A percentile compares a stretch with the other conserved stretches of the same genome.
Conservation (phyloP, 345 rosid species). For the Pistacia integerrima region DNA sequence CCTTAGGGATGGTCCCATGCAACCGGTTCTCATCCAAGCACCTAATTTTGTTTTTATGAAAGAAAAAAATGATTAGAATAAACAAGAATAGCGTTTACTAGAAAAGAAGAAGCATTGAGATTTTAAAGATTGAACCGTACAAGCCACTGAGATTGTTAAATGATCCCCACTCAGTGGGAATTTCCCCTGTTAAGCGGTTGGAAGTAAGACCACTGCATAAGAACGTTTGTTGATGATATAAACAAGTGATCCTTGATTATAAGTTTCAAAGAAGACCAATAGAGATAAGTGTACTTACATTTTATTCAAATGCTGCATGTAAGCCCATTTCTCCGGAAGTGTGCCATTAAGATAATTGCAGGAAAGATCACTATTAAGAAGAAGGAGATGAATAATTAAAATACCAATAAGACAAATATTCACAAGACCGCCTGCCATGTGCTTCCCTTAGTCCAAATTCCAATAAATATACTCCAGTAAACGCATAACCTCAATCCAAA, state of each 20-base stretch:
- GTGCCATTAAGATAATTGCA: conserved; percentile 61
- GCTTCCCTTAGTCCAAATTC: too few species aligned
- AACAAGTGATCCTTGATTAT: background rate
- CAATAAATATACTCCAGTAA: too few species aligned
- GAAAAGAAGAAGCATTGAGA: background rate
- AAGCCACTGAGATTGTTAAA: background rate
- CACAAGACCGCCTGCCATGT: too few species aligned
- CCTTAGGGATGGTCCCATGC: conserved; percentile 14
- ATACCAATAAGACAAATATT: too few species aligned
- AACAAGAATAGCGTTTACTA: background rate
- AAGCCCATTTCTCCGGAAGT: conserved; percentile 31
- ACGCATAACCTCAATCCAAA: too few species aligned
- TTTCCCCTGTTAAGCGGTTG: background rate
- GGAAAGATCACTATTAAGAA: conserved; percentile 38
- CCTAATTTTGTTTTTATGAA: background rate
- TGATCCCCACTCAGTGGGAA: background rate
- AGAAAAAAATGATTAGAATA: background rate
- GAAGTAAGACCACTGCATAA: background rate
- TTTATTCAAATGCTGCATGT: background rate
- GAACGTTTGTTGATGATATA: background rate
- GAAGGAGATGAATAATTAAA: too few species aligned
- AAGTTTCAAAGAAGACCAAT: too few species aligned
- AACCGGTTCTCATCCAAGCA: conserved; percentile 22
- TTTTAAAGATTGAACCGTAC: background rate
- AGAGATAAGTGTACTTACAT: too few species aligned